Percentiles rank a stretch among this genome's conserved stretches.
These are phyloP conservation scores for Melanogaster broomeanus DNA, from an alignment of 768 basidiomycete genomes.

Conservation along the genomic window DNA sequence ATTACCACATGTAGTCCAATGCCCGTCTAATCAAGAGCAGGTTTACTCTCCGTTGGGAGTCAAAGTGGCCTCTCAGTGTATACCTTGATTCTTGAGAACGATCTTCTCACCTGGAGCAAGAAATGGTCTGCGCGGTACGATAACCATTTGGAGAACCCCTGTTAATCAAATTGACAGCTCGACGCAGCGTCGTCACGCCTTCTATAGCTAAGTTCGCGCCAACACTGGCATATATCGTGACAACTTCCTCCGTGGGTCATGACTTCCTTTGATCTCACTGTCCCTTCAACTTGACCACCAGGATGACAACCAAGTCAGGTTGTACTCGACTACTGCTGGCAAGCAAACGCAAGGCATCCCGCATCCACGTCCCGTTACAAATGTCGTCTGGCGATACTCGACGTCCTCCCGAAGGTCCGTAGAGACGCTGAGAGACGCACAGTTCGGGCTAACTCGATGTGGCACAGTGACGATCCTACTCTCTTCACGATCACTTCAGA, in stretches of 20 bases:
- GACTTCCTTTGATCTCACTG: not conserved
- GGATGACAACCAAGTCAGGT: conserved; percentile 58
- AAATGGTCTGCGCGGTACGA: conserved; percentile 73
- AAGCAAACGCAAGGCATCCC: conserved; percentile 65
- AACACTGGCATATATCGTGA: conserved; percentile 73
- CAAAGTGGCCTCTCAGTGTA: conserved; percentile 65
- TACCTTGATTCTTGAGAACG: conserved; percentile 76
- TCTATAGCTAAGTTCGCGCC: conserved; percentile 67
- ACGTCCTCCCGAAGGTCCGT: conserved; percentile 65
- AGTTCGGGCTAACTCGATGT: conserved; percentile 5
- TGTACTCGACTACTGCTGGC: conserved; percentile 75
- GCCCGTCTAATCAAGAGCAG: conserved; percentile 44
- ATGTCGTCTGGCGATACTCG: conserved; percentile 73
- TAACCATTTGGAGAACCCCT: not conserved
- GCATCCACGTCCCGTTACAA: conserved; percentile 74
- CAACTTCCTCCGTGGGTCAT: conserved; percentile 54
- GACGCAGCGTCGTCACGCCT: conserved; percentile 47
- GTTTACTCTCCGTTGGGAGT: conserved; percentile 73
- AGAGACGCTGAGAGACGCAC: not conserved
- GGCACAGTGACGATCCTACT: conserved; percentile 68
- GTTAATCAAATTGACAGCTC: conserved; percentile 12
- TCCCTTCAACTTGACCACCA: conserved; percentile 29
- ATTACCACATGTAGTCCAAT: not conserved
- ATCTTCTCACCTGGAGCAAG: conserved; percentile 79
- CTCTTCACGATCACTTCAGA: conserved; percentile 86